Base-by-base conservation (phyloP, 2,329 filamentous ascomycete genomes). In the Ustilaginoidea virens region DNA sequence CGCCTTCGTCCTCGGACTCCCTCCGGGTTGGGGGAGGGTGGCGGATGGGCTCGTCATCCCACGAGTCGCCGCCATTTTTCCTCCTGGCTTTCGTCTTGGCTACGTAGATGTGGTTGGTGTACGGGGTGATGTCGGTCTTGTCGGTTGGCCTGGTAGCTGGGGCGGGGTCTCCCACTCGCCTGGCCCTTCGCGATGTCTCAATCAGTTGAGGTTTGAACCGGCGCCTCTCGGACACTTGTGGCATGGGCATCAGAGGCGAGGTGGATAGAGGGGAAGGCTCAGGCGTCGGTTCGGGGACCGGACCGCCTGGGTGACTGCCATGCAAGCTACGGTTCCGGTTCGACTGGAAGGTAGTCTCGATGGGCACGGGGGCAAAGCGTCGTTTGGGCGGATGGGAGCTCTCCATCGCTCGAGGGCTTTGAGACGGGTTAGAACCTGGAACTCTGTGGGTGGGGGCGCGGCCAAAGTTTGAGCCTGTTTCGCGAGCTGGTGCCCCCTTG, bases 151-250 rank as follows among this genome's bases (percentile, higher is more conserved):
- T 63, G 14, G 74, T 69, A 17, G 74, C 69, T 13, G 74, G 72
- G 5, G 63, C 64, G 1, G 63, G 51, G 41, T 83, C 76, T 13
- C 73, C 73, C 11, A 67, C 67, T 43, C 73, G 73, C 37, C 78
- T 71, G 19, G 74, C 73, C 30, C 83, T 66, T 41, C 74, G 71
- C 4, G 78, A 78, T 3, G 80, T 86, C 51, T 87, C 82, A 36
- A 92, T 75, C 31, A 92, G 60, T 43, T 87, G 77, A 9, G 83
- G 83, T 17, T 75, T 67, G 49, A 92, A 92, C 34, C 58, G 56
- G 37, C 64, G 60, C 17, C 41, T 56, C 44, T 24, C 58, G 49
- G 23, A 59, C 48, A 32, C 56, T 52, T 39, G 50, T 42, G 41
- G 56, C 52, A 24, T 5, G 7, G 24, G 55, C 51, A 3, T 58